A percentile compares a stretch with the other conserved stretches of the same genome.
Evolutionary conservation across 805 yeast genomes (phyloP).

Genomic region (Pichia pseudocactophila): DNA sequence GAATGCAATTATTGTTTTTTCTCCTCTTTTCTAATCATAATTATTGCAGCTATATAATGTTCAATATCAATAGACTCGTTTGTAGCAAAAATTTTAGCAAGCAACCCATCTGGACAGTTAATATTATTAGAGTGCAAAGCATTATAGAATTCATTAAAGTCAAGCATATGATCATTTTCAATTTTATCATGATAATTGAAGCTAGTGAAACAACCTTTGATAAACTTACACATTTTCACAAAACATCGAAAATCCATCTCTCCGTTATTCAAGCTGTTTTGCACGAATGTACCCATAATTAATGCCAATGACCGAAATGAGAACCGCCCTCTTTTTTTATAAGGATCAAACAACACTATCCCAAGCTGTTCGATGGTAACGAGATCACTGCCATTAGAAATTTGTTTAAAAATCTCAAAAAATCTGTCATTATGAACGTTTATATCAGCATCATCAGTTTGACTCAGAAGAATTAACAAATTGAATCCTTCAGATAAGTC

Average conservation of each 20-base stretch:
- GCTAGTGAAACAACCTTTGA: conserved; percentile 26
- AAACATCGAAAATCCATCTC: conserved; percentile 22
- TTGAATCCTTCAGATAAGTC: conserved; percentile 9
- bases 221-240: conserved; percentile 21
- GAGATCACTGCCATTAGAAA: conserved; percentile 12
- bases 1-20: neutral
- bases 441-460: conserved; percentile 10
- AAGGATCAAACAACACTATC: conserved; percentile 19
- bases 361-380: conserved; percentile 13
- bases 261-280: conserved; percentile 6
- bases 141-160: conserved; percentile 21
- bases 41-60: conserved; percentile 22
- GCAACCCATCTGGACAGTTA: conserved; percentile 16
- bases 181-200: conserved; percentile 22
- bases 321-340: conserved; percentile 15
- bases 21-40: conserved; percentile 20
- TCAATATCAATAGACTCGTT: conserved; percentile 20
- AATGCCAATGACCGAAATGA: conserved; percentile 13
- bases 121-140: conserved; percentile 21
- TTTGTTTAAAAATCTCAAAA: conserved; percentile 13
- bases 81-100: conserved; percentile 16
- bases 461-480: conserved; percentile 11
- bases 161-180: conserved; percentile 18
- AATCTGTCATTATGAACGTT: conserved; percentile 19
- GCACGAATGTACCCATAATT: conserved; percentile 17